A percentile compares a stretch with the other conserved stretches of the same genome.
phyloP scores from a whole-genome alignment of 495 filamentous ascomycete genomes.

The Lasiosphaeriaceae sp. region DNA sequence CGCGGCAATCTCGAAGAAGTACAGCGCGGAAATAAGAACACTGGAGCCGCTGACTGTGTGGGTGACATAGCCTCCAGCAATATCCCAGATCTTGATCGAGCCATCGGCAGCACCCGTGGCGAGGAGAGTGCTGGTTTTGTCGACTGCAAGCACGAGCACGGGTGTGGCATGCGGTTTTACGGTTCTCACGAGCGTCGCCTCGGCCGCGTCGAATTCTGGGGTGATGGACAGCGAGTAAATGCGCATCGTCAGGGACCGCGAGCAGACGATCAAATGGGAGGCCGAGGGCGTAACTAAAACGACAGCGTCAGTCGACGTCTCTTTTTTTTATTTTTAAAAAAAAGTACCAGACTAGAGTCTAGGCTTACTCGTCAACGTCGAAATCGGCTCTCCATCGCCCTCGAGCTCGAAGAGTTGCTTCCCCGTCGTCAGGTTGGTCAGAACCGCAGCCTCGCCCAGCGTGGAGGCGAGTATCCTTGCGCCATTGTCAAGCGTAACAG shows the following conservation, averaged over 20 bases:
- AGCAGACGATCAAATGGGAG: slow-evolving; percentile 85
- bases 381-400: slow-evolving; percentile 91
- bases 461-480: slow-evolving; percentile 83
- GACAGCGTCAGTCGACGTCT: neutral
- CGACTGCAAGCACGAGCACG: slow-evolving; percentile 76
- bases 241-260: slow-evolving; percentile 88
- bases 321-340: no score
- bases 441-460: slow-evolving; percentile 79
- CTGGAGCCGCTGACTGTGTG: slow-evolving; percentile 93
- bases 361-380: slow-evolving; percentile 69
- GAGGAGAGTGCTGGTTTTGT: slow-evolving; percentile 81
- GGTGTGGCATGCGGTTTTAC: slow-evolving; percentile 88
- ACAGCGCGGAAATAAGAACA: slow-evolving; percentile 82
- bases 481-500: slow-evolving; percentile 74
- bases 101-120: slow-evolving; percentile 92
- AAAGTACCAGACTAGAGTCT: no score
- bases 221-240: slow-evolving; percentile 71
- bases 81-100: slow-evolving; percentile 94
- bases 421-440: slow-evolving; percentile 82
- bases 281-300: slow-evolving; percentile 74
- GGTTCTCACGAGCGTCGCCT: slow-evolving; percentile 66
- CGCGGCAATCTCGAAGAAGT: slow-evolving; percentile 76
- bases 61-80: slow-evolving; percentile 82
- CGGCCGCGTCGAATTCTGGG: slow-evolving; percentile 51
- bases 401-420: slow-evolving; percentile 80